phyloP scores from a whole-genome alignment of 148 eudicot genomes.

The Beta vulgaris region DNA sequence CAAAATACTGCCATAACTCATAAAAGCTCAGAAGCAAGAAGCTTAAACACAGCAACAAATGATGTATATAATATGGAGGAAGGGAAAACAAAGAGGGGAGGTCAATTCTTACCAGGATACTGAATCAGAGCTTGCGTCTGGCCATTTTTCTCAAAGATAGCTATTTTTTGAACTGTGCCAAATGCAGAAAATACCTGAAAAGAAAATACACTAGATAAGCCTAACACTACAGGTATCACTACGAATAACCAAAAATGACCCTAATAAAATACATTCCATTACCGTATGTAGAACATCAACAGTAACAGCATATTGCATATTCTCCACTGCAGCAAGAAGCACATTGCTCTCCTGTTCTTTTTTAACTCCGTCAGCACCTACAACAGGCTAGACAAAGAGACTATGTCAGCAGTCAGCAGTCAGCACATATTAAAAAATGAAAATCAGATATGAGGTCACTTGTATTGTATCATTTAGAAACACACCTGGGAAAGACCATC shows the following conservation, averaged over 20 bases:
- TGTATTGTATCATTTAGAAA: not conserved
- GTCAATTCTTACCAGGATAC: slow-evolving; percentile 53
- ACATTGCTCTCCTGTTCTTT: slow-evolving; percentile 68
- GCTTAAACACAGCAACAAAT: not conserved
- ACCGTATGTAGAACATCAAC: slow-evolving; percentile 77
- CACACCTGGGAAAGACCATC: slow-evolving; percentile 64
- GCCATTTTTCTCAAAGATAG: slow-evolving; percentile 85
- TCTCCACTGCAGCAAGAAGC: slow-evolving; percentile 77
- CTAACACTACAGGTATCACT: not conserved
- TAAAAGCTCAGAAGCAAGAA: not conserved
- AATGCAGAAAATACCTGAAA: slow-evolving; percentile 75
- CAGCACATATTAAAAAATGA: slow-evolving; percentile 10
- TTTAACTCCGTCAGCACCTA: slow-evolving; percentile 71
- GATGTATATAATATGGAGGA: not conserved
- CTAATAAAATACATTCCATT: slow-evolving; percentile 5
- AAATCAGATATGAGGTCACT: slow-evolving; percentile 6
- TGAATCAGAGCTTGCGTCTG: slow-evolving; percentile 74
- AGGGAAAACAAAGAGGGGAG: not conserved
- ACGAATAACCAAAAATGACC: not conserved
- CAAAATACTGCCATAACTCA: not conserved
- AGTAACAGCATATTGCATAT: slow-evolving; percentile 79
- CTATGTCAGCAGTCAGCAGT: slow-evolving; percentile 29
- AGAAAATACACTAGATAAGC: not conserved
- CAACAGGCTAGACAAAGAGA: slow-evolving; percentile 39
- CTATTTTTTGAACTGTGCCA: slow-evolving; percentile 79